Evolutionary conservation across 2,329 filamentous ascomycete species (phyloP).

Genomic region (Arthroderma sp.): DNA sequence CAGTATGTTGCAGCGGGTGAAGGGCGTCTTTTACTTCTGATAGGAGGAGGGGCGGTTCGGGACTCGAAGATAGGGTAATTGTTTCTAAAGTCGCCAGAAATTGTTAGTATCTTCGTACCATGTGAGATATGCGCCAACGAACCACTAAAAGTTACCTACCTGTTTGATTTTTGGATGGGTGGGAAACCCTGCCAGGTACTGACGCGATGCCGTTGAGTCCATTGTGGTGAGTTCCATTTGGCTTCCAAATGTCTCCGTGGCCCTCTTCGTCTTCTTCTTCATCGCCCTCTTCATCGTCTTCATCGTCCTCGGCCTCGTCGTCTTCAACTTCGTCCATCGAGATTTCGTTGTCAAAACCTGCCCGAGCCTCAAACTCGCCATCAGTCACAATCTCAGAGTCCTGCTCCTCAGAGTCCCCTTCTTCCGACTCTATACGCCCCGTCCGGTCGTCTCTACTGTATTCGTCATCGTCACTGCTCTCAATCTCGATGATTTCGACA

Average conservation of each 20-base stretch:
- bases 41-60: conserved; percentile 27
- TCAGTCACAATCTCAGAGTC: conserved; percentile 12
- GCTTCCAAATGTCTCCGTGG: background rate
- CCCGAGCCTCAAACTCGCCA: background rate
- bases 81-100: conserved; percentile 5
- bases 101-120: background rate
- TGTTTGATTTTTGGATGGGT: background rate
- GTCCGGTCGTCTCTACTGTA: conserved; percentile 13
- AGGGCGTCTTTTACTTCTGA: conserved; percentile 42
- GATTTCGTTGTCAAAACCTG: background rate
- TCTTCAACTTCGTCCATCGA: conserved; percentile 15
- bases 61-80: conserved; percentile 13
- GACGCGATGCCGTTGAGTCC: background rate
- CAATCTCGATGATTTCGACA: conserved; percentile 31
- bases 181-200: background rate
- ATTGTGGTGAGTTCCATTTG: background rate
- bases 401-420: conserved; percentile 16
- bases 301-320: conserved; percentile 13
- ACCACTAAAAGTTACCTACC: background rate
- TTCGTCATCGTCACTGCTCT: conserved; percentile 19
- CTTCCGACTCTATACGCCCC: conserved; percentile 22
- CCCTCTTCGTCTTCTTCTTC: conserved; percentile 6
- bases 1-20: conserved; percentile 51
- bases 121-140: background rate
- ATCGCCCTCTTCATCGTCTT: conserved; percentile 13